Evolutionary conservation across 2,329 filamentous ascomycete species (phyloP).

Genomic region (Capronia coronata): DNA sequence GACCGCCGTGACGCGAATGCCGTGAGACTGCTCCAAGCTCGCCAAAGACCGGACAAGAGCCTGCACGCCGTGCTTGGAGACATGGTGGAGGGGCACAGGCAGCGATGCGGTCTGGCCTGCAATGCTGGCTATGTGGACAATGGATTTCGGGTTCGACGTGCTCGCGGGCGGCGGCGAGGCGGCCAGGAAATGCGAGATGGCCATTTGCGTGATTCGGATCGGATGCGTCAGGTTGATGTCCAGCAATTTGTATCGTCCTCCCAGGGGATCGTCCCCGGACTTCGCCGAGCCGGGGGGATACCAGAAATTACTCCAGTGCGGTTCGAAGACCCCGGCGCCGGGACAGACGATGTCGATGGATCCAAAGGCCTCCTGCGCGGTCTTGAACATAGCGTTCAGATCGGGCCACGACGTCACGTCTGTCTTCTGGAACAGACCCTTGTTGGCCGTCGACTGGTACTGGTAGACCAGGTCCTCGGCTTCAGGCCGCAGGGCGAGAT

Average conservation of each 20-base stretch:
- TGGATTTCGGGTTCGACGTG: conserved; percentile 33
- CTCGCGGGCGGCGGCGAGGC: conserved; percentile 25
- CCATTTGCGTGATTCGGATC: conserved; percentile 47
- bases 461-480: conserved; percentile 38
- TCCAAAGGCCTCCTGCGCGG: conserved; percentile 45
- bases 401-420: conserved; percentile 47
- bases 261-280: conserved; percentile 38
- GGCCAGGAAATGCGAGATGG: conserved; percentile 45
- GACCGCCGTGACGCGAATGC: conserved; percentile 54
- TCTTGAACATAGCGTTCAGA: conserved; percentile 45
- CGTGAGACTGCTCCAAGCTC: conserved; percentile 42
- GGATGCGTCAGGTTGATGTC: conserved; percentile 51
- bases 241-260: conserved; percentile 41
- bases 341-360: conserved; percentile 44
- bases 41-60: conserved; percentile 47
- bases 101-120: conserved; percentile 39
- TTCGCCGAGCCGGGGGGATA: conserved; percentile 39
- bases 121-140: conserved; percentile 46
- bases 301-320: conserved; percentile 49
- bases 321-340: conserved; percentile 38
- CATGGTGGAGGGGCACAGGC: conserved; percentile 42
- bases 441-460: conserved; percentile 31
- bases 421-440: conserved; percentile 42
- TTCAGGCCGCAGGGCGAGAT: conserved; percentile 41
- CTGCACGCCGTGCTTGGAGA: conserved; percentile 45